Percentiles rank a stretch among this genome's conserved stretches.
These are phyloP conservation scores for Vanrija sp. DNA, from an alignment of 1,284 basidiomycete species.

Conservation along the genomic window DNA sequence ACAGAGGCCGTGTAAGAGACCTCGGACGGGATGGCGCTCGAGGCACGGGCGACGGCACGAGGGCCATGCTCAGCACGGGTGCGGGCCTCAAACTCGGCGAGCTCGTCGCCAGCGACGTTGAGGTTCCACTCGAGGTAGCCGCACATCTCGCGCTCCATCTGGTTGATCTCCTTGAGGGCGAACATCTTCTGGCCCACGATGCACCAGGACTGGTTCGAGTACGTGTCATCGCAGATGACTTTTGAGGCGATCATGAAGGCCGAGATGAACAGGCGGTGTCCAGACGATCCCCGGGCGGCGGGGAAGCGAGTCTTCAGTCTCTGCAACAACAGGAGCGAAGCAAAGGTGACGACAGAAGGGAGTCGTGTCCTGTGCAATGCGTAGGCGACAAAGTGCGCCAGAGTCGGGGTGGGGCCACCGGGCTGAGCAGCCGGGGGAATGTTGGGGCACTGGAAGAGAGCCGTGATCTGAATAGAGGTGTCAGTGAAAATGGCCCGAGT, in stretches of 20 bases:
- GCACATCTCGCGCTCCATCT: slow-evolving; percentile 95
- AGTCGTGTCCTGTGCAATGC: slow-evolving; percentile 83
- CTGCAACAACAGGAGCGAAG: slow-evolving; percentile 76
- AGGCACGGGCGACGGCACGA: slow-evolving; percentile 19
- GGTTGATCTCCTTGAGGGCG: slow-evolving; percentile 82
- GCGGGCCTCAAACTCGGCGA: slow-evolving; percentile 37
- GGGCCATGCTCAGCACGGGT: slow-evolving; percentile 41
- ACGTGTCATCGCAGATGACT: slow-evolving; percentile 86
- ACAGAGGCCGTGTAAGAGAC: slow-evolving; percentile 8
- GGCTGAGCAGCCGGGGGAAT: slow-evolving; percentile 40
- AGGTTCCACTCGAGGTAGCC: slow-evolving; percentile 88
- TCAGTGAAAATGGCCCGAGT: not conserved
- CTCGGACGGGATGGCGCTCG: slow-evolving; percentile 8
- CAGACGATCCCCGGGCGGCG: slow-evolving; percentile 83
- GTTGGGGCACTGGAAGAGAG: slow-evolving; percentile 50
- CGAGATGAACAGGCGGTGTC: slow-evolving; percentile 84
- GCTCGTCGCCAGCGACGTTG: slow-evolving; percentile 43
- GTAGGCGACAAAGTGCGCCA: slow-evolving; percentile 82
- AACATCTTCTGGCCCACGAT: slow-evolving; percentile 92
- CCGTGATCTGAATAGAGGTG: slow-evolving; percentile 48
- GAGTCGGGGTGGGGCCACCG: slow-evolving; percentile 52
- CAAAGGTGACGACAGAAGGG: slow-evolving; percentile 74
- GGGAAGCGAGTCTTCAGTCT: slow-evolving; percentile 87
- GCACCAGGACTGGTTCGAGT: slow-evolving; percentile 93
- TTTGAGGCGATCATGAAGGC: slow-evolving; percentile 79